Base-by-base conservation (phyloP, 495 filamentous ascomycete species). In the Annulohypoxylon stygium region DNA sequence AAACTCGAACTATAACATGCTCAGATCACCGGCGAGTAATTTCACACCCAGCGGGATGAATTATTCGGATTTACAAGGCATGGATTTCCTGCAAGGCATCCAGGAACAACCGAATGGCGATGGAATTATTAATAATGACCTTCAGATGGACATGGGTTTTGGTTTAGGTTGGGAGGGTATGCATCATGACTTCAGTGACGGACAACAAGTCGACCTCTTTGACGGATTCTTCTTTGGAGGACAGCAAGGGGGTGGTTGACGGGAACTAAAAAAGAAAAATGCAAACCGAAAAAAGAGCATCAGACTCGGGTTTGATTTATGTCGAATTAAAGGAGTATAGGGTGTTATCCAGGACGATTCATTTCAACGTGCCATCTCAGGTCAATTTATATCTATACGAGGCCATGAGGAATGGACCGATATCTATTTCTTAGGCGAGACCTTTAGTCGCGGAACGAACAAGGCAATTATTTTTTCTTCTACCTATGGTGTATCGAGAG, bases 181-280 rank as follows among this genome's bases (percentile, higher is more conserved):
- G 72, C 89, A 92, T 75, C 92, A 95, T 80, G 92, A 95, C 78
- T 94, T 92, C 82, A 90, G 88, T 66, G 93, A 95, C 57, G 92
- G 91, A 25, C 85, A 87, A 65, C 91, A 91, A 64, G 87, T 95
- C 73, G 93, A 97, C 86, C 80, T 97, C 33, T 92, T 97, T 78
- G 93, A 97, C 80, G 94, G 93, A 0, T 97, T 95, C 78, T 97
- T 95, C 83, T 97, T 97, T 83, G 94, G 94, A 1, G 84, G 83
- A 9, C 82, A 81, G 71, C 78, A 82, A 66, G 79, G 81, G 10
- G 78, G 76, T 6, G 76, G 73, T 11, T 75, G 64, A 61, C 25
- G n/a, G 43, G 43, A 9, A 62, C 5, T 30, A 51, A 16, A 41
- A 37, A 16, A 12, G 25, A 41, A 57, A 61, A 34, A 12, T 48